Conservation (phyloP, 169 alveolate genomes). For the Cryptosporidium tyzzeri region DNA sequence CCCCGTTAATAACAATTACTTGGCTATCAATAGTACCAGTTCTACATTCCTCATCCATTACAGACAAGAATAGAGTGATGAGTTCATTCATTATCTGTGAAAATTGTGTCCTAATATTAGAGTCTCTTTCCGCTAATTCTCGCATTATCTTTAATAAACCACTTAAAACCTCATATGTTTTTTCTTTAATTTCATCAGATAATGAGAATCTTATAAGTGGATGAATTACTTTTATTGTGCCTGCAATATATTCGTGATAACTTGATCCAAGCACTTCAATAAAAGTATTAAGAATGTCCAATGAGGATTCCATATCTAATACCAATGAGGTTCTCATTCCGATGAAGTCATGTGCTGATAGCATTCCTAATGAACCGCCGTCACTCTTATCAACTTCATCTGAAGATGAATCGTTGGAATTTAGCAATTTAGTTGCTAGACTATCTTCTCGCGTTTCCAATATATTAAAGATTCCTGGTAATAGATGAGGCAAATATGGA, state of each 20-base stretch:
- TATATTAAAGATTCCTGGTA: constrained; percentile 80
- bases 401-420: constrained; percentile 37
- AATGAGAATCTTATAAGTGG: constrained; percentile 68
- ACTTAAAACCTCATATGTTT: constrained; percentile 65
- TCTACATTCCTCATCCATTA: constrained; percentile 64
- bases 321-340: constrained; percentile 71
- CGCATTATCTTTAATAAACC: constrained; percentile 64
- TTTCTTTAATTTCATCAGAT: constrained; percentile 73
- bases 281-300: constrained; percentile 63
- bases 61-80: constrained; percentile 43
- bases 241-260: constrained; percentile 56
- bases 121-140: constrained; percentile 54
- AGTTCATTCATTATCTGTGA: constrained; percentile 50
- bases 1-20: constrained; percentile 56
- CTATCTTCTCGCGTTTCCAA: constrained; percentile 61
- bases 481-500: constrained; percentile 89
- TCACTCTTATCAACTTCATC: constrained; percentile 36
- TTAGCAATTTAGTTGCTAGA: constrained; percentile 25
- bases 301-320: constrained; percentile 69
- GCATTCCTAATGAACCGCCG: constrained; percentile 23
- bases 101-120: constrained; percentile 35
- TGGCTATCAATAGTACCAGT: constrained; percentile 68
- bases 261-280: constrained; percentile 56
- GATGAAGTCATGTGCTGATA: constrained; percentile 64
- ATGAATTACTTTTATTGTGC: constrained; percentile 59